Conservation (phyloP, 75 land plant species). For the Cupressus sempervirens region DNA sequence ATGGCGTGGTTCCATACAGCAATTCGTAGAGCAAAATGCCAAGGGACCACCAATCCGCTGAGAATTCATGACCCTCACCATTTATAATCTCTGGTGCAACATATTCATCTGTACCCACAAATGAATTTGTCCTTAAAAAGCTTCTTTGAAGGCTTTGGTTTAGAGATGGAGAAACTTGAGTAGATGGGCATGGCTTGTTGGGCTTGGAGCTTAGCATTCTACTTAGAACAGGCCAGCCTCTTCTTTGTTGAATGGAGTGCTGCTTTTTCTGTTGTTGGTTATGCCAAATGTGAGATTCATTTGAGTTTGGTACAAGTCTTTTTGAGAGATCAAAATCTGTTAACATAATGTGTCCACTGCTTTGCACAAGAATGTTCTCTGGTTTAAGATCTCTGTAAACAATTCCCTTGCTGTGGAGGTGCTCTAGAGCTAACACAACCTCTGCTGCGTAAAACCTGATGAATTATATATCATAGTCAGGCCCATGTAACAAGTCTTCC, state of each 20-base stretch:
- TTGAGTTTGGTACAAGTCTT: slow-evolving; percentile 16
- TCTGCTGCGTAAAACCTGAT: slow-evolving; percentile 63
- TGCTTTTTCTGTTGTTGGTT: neutral
- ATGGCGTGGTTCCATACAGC: slow-evolving; percentile 25
- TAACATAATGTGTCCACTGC: slow-evolving; percentile 56
- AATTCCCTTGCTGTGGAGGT: slow-evolving; percentile 49
- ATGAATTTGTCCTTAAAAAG: slow-evolving; percentile 35
- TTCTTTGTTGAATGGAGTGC: too few relatives aligned
- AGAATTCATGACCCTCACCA: slow-evolving; percentile 18
- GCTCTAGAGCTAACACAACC: slow-evolving; percentile 58
- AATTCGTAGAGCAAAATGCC: slow-evolving; percentile 29
- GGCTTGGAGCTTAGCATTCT: neutral
- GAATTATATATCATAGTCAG: neutral
- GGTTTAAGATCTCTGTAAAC: slow-evolving; percentile 78
- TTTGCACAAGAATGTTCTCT: slow-evolving; percentile 60
- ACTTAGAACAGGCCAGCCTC: neutral
- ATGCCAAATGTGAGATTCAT: neutral
- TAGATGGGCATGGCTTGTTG: neutral
- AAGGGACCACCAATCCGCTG: slow-evolving; percentile 31
- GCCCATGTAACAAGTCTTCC: neutral
- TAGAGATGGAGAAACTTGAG: neutral
- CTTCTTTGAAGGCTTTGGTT: neutral
- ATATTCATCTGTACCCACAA: slow-evolving; percentile 36
- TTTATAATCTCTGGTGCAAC: slow-evolving; percentile 23
- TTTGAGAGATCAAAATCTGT: slow-evolving; percentile 81